Percentiles rank a stretch among this genome's conserved stretches.
Conservation (phyloP, 106 monocot species). For the Xerophyta viscosa region DNA sequence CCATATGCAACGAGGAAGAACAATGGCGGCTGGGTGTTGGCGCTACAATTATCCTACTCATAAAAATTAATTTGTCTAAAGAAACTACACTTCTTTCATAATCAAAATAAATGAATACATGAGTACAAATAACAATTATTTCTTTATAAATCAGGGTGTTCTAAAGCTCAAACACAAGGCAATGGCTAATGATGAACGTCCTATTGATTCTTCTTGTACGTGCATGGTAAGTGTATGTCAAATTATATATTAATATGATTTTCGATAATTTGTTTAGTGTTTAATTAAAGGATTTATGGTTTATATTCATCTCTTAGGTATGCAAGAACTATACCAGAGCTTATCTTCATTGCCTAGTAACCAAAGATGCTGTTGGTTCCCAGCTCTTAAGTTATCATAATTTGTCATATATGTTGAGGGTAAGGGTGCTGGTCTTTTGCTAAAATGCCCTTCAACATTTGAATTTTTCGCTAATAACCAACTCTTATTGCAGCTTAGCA, state of each 20-base stretch:
- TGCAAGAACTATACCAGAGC: conserved; percentile 92
- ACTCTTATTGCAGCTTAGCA: conserved; percentile 66
- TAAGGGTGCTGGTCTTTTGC: conserved; percentile 11
- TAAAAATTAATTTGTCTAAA: no score
- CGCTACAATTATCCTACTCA: no score
- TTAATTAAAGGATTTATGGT: neutral
- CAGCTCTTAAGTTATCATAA: conserved; percentile 95
- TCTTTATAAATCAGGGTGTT: conserved; percentile 55
- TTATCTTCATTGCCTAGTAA: conserved; percentile 88
- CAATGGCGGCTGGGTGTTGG: no score
- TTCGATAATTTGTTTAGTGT: no score
- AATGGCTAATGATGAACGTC: conserved; percentile 85
- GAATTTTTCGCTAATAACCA: neutral
- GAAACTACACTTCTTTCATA: no score
- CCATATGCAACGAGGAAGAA: no score
- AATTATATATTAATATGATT: neutral
- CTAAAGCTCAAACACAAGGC: conserved; percentile 81
- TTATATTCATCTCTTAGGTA: conserved; percentile 36
- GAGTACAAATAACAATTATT: no score
- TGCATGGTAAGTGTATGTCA: conserved; percentile 60
- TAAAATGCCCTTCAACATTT: neutral
- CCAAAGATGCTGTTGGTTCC: conserved; percentile 93
- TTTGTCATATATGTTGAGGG: conserved; percentile 95
- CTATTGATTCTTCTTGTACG: conserved; percentile 80
- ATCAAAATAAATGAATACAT: no score